Evolutionary conservation across 31 red algal genomes (phyloP), one percentile per base, ranked within the genome.

Genomic region (Bonnemaisonia californica): DNA sequence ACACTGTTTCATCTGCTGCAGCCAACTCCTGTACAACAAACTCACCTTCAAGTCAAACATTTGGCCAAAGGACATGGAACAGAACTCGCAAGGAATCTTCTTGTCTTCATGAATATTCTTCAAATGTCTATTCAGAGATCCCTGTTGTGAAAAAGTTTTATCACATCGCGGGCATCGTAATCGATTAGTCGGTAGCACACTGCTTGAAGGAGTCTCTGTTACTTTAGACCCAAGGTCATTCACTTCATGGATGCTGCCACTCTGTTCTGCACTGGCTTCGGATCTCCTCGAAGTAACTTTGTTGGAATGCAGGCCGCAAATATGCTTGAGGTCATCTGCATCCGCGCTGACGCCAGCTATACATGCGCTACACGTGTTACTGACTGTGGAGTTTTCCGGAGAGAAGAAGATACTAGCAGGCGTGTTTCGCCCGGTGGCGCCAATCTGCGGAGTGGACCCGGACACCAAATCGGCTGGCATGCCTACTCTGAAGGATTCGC

Each of bases 1-100:
- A 51, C 45, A 51, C 7, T 51, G 16, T 51, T n/a, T n/a, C n/a
- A n/a, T n/a, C n/a, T n/a, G n/a, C n/a, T n/a, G n/a, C n/a, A n/a
- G n/a, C n/a, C n/a, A n/a, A n/a, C n/a, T n/a, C n/a, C n/a, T n/a
- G n/a, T n/a, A 16, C 7, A 48, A 35, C 32, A 34, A 18, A 70
- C 86, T 81, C 81, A 90, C 87, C 78, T 74, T 80, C 9, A 90
- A 54, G 74, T 90, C 87, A 77, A 82, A 90, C 87, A 83, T 83
- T 74, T 90, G 87, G 30, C 87, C 87, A 42, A 90, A 90, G 36
- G 87, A 67, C 87, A 90, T 82, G 58, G 24, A 34, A 28, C 87
- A 90, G 57, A 72, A 90, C 27, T 90, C 55, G 62, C 87, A 90
- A 0, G 78, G 87, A 69, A 90, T 90, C 57, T 90, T 90, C 62